Conservation (phyloP, 225 moss, liverwort and hornwort species). For the Bryum argenteum region DNA sequence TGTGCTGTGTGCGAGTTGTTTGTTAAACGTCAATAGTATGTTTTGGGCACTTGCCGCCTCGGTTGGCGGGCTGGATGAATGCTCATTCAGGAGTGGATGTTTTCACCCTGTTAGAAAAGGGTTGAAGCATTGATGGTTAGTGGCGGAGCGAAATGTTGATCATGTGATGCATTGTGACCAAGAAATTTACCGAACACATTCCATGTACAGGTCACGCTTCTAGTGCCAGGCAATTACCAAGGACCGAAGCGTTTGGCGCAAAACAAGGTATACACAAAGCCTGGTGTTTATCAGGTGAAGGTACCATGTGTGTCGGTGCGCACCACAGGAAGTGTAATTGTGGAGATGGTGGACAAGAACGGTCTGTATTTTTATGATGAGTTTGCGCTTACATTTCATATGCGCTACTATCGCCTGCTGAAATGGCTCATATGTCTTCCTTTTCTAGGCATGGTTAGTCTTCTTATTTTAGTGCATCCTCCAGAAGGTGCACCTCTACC, state of each 20-base stretch:
- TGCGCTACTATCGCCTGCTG: constrained; percentile 88
- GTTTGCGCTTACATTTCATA: constrained; percentile 90
- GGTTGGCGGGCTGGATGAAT: background rate
- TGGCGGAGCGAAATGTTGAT: constrained; percentile 18
- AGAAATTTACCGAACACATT: background rate
- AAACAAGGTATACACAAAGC: constrained; percentile 49
- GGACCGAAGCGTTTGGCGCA: constrained; percentile 63
- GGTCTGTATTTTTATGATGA: constrained; percentile 92
- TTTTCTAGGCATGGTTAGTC: constrained; percentile 78
- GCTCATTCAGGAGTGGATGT: background rate
- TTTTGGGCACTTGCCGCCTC: background rate
- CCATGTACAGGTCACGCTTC: constrained; percentile 62
- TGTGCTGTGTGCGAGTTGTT: background rate
- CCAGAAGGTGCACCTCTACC: constrained; percentile 80
- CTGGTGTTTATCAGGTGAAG: constrained; percentile 72
- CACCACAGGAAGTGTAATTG: constrained; percentile 67
- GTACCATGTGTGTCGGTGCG: constrained; percentile 78
- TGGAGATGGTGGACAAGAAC: constrained; percentile 95
- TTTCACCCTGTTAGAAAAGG: constrained; percentile 4
- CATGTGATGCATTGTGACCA: constrained; percentile 16
- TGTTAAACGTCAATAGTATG: background rate
- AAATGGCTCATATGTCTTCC: constrained; percentile 94
- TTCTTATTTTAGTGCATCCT: constrained; percentile 75
- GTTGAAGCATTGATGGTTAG: constrained; percentile 17
- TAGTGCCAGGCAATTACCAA: constrained; percentile 86